phyloP scores from a whole-genome alignment of 106 monocot species.

The Phalaenopsis equestris region DNA sequence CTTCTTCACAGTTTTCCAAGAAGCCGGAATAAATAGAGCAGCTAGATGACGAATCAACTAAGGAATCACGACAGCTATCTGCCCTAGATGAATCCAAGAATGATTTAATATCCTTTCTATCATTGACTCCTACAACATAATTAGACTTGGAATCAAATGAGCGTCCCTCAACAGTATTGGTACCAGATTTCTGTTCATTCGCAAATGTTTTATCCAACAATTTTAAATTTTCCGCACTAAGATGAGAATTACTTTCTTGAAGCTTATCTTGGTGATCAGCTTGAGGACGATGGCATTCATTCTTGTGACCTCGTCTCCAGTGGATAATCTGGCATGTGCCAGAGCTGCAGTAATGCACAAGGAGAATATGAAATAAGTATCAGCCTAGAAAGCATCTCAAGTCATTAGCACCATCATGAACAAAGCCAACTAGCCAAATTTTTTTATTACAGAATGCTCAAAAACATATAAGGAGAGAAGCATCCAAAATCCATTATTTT shows the following conservation, averaged over 20 bases:
- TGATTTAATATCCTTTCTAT: constrained; percentile 5
- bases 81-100: constrained; percentile 16
- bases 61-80: constrained; percentile 23
- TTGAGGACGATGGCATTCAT: constrained; percentile 35
- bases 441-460: too few species aligned
- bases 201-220: neutral
- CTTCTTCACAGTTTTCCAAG: constrained; percentile 18
- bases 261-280: constrained; percentile 3
- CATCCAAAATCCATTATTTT: too few species aligned
- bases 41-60: constrained; percentile 15
- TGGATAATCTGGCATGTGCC: constrained; percentile 75
- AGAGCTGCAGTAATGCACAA: constrained; percentile 36
- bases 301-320: constrained; percentile 76
- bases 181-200: constrained; percentile 8
- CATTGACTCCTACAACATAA: constrained; percentile 12
- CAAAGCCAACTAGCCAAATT: too few species aligned
- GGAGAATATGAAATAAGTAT: neutral
- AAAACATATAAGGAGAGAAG: too few species aligned
- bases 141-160: constrained; percentile 20
- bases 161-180: constrained; percentile 6
- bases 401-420: too few species aligned
- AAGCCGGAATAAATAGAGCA: constrained; percentile 9
- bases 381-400: too few species aligned
- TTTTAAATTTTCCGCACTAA: constrained; percentile 15
- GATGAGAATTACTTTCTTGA: neutral